Percentiles rank a stretch among this genome's conserved stretches.
Evolutionary conservation across 1,284 basidiomycete genomes (phyloP).

Genomic region (Tylopilus orsonianus): DNA sequence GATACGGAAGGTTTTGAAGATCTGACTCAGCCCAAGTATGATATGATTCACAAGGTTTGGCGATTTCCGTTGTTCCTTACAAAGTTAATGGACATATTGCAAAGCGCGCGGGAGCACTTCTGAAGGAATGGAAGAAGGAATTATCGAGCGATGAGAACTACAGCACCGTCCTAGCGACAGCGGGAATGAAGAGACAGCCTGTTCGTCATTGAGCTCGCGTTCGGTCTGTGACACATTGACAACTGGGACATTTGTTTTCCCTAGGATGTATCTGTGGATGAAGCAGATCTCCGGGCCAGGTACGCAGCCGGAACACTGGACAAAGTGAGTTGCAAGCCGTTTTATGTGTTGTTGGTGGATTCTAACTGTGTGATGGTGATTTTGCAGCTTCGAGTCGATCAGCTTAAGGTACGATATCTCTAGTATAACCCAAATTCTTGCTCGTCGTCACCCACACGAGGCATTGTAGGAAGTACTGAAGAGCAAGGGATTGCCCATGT

Average conservation of each 20-base stretch:
- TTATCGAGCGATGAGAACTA: slow-evolving; percentile 68
- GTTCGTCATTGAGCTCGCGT: slow-evolving; percentile 41
- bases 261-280: slow-evolving; percentile 59
- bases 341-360: not conserved
- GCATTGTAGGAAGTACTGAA: slow-evolving; percentile 63
- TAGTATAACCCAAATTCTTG: slow-evolving; percentile 4
- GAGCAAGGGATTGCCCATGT: slow-evolving; percentile 54
- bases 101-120: slow-evolving; percentile 73
- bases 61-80: not conserved
- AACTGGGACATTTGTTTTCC: not conserved
- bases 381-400: slow-evolving; percentile 69
- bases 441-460: slow-evolving; percentile 15
- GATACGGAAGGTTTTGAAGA: slow-evolving; percentile 77
- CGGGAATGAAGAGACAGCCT: slow-evolving; percentile 67
- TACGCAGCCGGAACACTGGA: slow-evolving; percentile 56
- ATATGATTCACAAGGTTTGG: slow-evolving; percentile 76
- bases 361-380: slow-evolving; percentile 12
- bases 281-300: slow-evolving; percentile 67
- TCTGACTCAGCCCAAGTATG: slow-evolving; percentile 75
- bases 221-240: slow-evolving; percentile 1
- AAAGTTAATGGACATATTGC: not conserved
- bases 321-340: slow-evolving; percentile 54
- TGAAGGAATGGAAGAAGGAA: slow-evolving; percentile 73
- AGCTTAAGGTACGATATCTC: slow-evolving; percentile 59
- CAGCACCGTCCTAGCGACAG: slow-evolving; percentile 44